These are phyloP conservation scores for Leucaena leucocephala DNA, from an alignment of 306 rosid genomes.

Conservation along the genomic window DNA sequence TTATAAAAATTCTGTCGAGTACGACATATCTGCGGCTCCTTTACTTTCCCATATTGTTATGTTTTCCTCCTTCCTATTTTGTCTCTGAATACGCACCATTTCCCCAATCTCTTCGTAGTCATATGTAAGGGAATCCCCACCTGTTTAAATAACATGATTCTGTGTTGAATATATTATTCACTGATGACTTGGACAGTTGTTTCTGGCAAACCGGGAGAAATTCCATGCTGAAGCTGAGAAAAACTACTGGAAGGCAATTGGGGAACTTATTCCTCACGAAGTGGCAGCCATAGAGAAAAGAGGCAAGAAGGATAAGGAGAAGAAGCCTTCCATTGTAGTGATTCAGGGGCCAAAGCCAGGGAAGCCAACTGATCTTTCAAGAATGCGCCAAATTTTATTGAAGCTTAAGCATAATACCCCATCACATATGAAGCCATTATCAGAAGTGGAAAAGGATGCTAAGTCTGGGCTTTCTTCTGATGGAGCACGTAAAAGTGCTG, in stretches of 20 bases:
- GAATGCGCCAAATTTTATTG: constrained; percentile 65
- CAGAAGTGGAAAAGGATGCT: constrained; percentile 45
- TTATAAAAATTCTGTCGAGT: neutral
- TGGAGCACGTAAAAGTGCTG: constrained; percentile 29
- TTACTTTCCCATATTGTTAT: neutral
- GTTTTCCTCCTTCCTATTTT: neutral
- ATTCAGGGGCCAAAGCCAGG: constrained; percentile 75
- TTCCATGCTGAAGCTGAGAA: constrained; percentile 46
- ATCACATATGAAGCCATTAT: constrained; percentile 51
- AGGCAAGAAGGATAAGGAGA: constrained; percentile 64
- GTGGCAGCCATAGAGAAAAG: constrained; percentile 55
- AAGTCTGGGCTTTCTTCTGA: constrained; percentile 37
- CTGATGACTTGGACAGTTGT: constrained; percentile 24
- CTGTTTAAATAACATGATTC: too few relatives aligned
- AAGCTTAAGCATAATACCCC: constrained; percentile 64
- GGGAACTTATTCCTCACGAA: constrained; percentile 63
- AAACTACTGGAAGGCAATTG: constrained; percentile 49
- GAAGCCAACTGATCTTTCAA: constrained; percentile 70
- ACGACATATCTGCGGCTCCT: neutral
- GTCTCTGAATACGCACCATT: neutral
- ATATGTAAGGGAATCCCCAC: too few relatives aligned
- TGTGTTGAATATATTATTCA: neutral
- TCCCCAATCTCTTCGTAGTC: neutral
- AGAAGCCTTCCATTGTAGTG: constrained; percentile 55
- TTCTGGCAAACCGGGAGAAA: constrained; percentile 39